Evolutionary conservation across 2,329 filamentous ascomycete species (phyloP), one percentile per base, ranked within the genome.

Genomic region (Cladophialophora psammophila): DNA sequence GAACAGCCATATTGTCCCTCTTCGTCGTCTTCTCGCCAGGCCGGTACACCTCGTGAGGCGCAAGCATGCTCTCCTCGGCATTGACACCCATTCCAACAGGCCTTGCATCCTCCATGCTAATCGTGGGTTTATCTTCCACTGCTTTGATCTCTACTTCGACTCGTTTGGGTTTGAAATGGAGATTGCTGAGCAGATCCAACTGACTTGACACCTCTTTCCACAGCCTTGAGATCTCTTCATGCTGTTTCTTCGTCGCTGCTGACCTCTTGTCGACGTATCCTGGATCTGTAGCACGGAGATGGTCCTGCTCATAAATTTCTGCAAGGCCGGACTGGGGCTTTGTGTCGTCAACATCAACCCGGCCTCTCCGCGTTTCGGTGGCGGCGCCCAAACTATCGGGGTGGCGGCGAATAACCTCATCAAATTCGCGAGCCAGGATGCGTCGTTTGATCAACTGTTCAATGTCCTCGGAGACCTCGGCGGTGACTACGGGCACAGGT

Each of bases 51-150:
- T 99, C 95, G 76, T 98, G 95, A 2, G 95, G 95, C 54, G 95
- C 95, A 67, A 99, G 86, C 83, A 91, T 91, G 75, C 90, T 91
- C 32, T 76, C 76, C 54, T 85, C 86, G 62, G 88, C 88, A 13
- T 85, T 84, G 66, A 93, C 87, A 50, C 91, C 92, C 75, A 90
- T 89, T 52, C 91, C 91, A 15, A 91, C 90, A 7, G 95, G 94
- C 74, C 96, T 91, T 1, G 93, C 94, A 76, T 99, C 95, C 82
- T 99, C 95, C 91, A 98, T 96, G 72, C 87, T 86, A 71, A 98
- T 90, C 3, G 92, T 93, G n/a, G 94, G 92, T 3, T 95, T 92
- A 79, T 98, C 94, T 32, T 92, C 87, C 38, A 97, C 90, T 63
- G 97, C 91, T 52, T 92, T 94, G 69, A 99, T 87, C 54, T 88